Evolutionary conservation across 169 alveolate species (phyloP), one percentile per base, ranked within the genome.

Genomic region (Plasmodium malariae): DNA sequence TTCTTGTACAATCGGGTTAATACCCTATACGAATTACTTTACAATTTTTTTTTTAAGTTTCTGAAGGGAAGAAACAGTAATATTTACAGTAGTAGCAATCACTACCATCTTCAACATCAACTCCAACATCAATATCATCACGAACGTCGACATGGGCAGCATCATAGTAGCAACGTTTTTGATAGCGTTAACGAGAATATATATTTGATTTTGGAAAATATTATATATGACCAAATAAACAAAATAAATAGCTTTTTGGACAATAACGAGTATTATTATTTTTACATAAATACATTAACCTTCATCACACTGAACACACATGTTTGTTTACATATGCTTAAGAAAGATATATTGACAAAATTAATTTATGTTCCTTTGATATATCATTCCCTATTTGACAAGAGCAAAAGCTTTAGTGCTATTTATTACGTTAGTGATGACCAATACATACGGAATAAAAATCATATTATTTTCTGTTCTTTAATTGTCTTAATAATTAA

Each of bases 1-100:
- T 83, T 83, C 34, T 59, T 83, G 32, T 83, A 83, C 48, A 83
- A 83, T 24, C 9, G 91, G 36, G 67, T 83, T n/a, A 83, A 83
- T 37, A 65, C 83, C 4, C 30, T 83, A n/a, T 83, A 83, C 34
- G 91, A 83, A 40, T 55, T 83, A 11, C 34, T 83, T 17, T 83
- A 83, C 19, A 48, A 68, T 48, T 83, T 65, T 26, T 83, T 49
- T 43, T 26, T 83, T 6, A 83, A 49, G 1, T 67, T 70, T 57
- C 11, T 67, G 59, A 45, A 48, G 45, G 62, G 21, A 9, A 49
- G 26, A 19, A 67, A 83, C 30, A 43, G 40, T 19, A 48, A 69
- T 37, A 69, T 49, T 17, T n/a, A n/a, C n/a, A n/a, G n/a, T n/a
- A n/a, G n/a, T n/a, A n/a, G n/a, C n/a, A n/a, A n/a, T n/a, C n/a